phyloP scores from a whole-genome alignment of 306 rosid species.

The Quercus glauca region DNA sequence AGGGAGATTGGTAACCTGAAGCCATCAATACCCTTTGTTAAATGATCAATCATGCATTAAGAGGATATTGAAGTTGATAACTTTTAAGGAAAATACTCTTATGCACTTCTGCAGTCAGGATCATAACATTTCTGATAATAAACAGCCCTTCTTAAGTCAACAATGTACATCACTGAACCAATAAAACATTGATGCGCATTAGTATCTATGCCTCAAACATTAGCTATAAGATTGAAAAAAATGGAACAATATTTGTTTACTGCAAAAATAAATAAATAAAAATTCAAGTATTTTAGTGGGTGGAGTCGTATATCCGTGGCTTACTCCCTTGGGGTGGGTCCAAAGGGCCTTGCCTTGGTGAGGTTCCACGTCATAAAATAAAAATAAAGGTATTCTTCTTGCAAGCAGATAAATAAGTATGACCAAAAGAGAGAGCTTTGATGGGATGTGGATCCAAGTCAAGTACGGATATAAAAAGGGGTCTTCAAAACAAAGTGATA shows the following conservation, averaged over 20 bases:
- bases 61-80: not conserved
- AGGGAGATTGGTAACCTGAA: slow-evolving; percentile 81
- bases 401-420: not conserved
- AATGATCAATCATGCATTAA: not conserved
- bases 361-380: too few species aligned
- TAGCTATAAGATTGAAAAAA: not conserved
- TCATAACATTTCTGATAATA: slow-evolving; percentile 96
- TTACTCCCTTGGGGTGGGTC: too few species aligned
- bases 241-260: not conserved
- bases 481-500: not conserved
- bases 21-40: slow-evolving; percentile 21
- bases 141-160: slow-evolving; percentile 73
- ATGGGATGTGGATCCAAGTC: slow-evolving; percentile 4
- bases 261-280: too few species aligned
- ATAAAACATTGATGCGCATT: slow-evolving; percentile 26
- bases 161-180: slow-evolving; percentile 77
- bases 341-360: too few species aligned
- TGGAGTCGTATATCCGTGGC: too few species aligned
- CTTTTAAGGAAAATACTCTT: not conserved
- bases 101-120: slow-evolving; percentile 90
- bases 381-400: not conserved
- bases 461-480: not conserved
- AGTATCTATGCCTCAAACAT: slow-evolving; percentile 25
- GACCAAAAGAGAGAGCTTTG: slow-evolving; percentile 18
- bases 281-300: too few species aligned